phyloP scores from a whole-genome alignment of 345 rosid species.

The Ailanthus altissimus region DNA sequence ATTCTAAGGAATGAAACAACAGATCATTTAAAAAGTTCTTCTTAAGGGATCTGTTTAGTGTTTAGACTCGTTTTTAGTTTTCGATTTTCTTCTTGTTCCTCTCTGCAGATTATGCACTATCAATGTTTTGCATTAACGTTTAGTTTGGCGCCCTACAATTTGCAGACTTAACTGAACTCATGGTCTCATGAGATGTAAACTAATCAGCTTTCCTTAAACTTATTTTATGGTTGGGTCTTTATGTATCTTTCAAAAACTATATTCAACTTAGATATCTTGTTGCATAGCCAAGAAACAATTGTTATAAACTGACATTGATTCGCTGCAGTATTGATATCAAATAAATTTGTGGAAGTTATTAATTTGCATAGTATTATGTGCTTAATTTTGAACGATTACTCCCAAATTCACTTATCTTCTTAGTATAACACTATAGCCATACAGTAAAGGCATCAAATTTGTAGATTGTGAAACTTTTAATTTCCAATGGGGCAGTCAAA shows the following conservation, averaged over 20 bases:
- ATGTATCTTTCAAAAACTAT: background rate
- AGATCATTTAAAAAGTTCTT: background rate
- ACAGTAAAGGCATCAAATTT: constrained; percentile 4
- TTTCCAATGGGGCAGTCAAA: constrained; percentile 51
- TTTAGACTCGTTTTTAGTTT: background rate
- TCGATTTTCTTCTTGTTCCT: no score
- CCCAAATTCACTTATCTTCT: constrained; percentile 1
- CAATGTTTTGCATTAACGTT: background rate
- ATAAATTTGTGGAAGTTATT: background rate
- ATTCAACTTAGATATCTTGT: background rate
- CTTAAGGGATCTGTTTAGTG: background rate
- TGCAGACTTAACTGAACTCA: background rate
- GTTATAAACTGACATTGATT: background rate
- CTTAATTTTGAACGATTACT: background rate
- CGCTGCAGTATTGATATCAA: background rate
- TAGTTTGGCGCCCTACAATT: background rate
- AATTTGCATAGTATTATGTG: background rate
- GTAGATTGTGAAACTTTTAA: constrained; percentile 13
- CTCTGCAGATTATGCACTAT: background rate
- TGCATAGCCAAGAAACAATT: background rate
- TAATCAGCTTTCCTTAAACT: background rate
- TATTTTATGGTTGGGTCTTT: background rate
- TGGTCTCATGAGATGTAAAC: background rate
- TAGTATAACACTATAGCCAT: constrained; percentile 3
- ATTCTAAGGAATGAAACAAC: no score